A percentile compares a stretch with the other conserved stretches of the same genome.
Evolutionary conservation across 2,329 filamentous ascomycete species (phyloP).

Genomic region (Ophiostoma quercus): DNA sequence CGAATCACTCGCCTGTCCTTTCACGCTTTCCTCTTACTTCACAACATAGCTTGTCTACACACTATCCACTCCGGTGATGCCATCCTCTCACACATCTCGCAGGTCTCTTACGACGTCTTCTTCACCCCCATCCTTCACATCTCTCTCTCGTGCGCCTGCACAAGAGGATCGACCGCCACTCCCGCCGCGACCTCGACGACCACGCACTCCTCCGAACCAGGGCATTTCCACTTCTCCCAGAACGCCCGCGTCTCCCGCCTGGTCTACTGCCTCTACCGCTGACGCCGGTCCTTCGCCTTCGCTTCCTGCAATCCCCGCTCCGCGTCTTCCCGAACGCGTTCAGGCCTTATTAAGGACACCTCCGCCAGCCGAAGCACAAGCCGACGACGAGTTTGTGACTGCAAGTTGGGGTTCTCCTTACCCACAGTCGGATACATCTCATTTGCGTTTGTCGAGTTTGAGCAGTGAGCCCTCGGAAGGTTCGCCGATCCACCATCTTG

Average conservation of each 20-base stretch:
- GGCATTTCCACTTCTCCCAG: constrained; percentile 46
- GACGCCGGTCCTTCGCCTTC: constrained; percentile 54
- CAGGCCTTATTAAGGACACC: constrained; percentile 53
- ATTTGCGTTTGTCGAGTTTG: constrained; percentile 48
- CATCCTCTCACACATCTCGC: constrained; percentile 20
- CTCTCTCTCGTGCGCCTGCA: constrained; percentile 57
- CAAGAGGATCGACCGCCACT: constrained; percentile 47
- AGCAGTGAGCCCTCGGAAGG: constrained; percentile 58
- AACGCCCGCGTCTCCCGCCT: constrained; percentile 45
- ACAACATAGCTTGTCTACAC: background rate
- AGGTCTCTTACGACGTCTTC: constrained; percentile 51
- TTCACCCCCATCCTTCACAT: constrained; percentile 43
- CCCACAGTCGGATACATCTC: constrained; percentile 54
- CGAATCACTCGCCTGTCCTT: background rate
- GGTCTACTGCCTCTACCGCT: constrained; percentile 58
- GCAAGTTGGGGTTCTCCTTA: constrained; percentile 93
- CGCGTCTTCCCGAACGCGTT: constrained; percentile 53
- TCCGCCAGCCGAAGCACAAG: constrained; percentile 33
- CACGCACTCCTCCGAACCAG: constrained; percentile 36
- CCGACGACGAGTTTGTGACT: constrained; percentile 52
- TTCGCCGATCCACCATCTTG: constrained; percentile 56
- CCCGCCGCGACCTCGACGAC: constrained; percentile 27
- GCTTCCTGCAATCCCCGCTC: constrained; percentile 54
- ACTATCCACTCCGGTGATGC: background rate
- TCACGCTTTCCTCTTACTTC: background rate